Evolutionary conservation across 441 rosid species (phyloP), one percentile per base, ranked within the genome.

Genomic region (Aleurites moluccanus): DNA sequence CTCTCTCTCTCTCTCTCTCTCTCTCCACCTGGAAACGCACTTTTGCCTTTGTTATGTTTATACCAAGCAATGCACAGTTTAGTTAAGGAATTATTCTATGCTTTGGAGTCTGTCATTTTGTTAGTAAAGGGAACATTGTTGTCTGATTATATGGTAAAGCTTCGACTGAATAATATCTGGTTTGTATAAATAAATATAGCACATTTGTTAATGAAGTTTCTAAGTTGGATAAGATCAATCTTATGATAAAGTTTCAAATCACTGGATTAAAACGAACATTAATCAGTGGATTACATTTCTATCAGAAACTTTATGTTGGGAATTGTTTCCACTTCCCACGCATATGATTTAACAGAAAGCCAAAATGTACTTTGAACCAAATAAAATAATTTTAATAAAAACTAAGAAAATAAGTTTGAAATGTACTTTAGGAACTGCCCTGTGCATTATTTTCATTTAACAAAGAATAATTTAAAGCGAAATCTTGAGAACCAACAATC

Each of bases 381-480:
- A 83, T 56, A 60, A 73, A 49, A 21, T 10, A 10, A 44, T 11
- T 38, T 38, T 38, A 38, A 5, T 38, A 45, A 45, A 45, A 45
- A 2, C 2, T 52, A 4, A 67, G 35, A 18, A 56, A 57, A 62
- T 10, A 30, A 30, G 11, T 14, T 3, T 16, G 21, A 40, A 64
- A 56, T 47, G 75, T 5, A 52, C 50, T 50, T 75, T 64, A 25
- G 7, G 3, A 16, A 61, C 11, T 10, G 6, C 8, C 6, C 0
- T 55, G 13, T 56, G 15, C 15, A 27, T 3, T 2, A 23, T 57
- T 23, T 57, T 23, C 30, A 23, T 55, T 21, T 6, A 57, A 25
- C 6, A 25, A 44, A 60, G 53, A 70, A 68, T 77, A 72, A 67
- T 74, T 78, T 78, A 68, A 11, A 79, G 77, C 80, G 65, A 78